A percentile compares a stretch with the other conserved stretches of the same genome.
Conservation (phyloP, 192 early-diverging fungal species). For the Podila epigama region DNA sequence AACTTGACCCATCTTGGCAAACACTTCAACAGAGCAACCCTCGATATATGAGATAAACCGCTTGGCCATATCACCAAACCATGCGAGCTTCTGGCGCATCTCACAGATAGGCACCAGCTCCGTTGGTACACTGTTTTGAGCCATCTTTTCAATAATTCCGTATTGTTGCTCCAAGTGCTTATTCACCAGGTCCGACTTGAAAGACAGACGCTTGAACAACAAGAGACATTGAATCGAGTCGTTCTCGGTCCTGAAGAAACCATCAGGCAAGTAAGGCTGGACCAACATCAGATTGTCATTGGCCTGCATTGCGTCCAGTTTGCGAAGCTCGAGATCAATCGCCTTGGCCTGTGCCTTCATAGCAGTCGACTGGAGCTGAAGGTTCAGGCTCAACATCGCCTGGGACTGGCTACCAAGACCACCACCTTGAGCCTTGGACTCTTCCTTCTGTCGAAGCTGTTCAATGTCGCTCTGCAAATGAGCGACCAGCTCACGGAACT, state of each 20-base stretch:
- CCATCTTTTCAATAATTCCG: conserved; percentile 64
- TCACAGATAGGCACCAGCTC: conserved; percentile 64
- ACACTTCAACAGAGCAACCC: conserved; percentile 72
- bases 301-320: conserved; percentile 87
- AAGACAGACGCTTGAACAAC: conserved; percentile 80
- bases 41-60: conserved; percentile 75
- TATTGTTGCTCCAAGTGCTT: conserved; percentile 73
- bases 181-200: conserved; percentile 81
- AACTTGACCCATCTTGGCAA: conserved; percentile 74
- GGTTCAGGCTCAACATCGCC: conserved; percentile 80
- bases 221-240: conserved; percentile 78
- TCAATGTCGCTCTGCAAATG: conserved; percentile 81
- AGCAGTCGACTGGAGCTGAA: conserved; percentile 81
- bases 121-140: conserved; percentile 55
- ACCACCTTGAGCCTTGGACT: conserved; percentile 44
- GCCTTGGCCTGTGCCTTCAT: conserved; percentile 88
- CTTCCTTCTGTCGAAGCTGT: conserved; percentile 71
- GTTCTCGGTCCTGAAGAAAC: conserved; percentile 83
- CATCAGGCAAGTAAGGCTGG: conserved; percentile 83
- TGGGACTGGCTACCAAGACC: conserved; percentile 74
- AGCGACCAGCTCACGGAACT: conserved; percentile 85
- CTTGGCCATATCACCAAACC: conserved; percentile 72
- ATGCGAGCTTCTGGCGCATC: conserved; percentile 68
- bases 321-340: conserved; percentile 90
- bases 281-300: conserved; percentile 71